Evolutionary conservation across 2,329 filamentous ascomycete species (phyloP), one percentile per base, ranked within the genome.

Genomic region (Aschersonia sp.): DNA sequence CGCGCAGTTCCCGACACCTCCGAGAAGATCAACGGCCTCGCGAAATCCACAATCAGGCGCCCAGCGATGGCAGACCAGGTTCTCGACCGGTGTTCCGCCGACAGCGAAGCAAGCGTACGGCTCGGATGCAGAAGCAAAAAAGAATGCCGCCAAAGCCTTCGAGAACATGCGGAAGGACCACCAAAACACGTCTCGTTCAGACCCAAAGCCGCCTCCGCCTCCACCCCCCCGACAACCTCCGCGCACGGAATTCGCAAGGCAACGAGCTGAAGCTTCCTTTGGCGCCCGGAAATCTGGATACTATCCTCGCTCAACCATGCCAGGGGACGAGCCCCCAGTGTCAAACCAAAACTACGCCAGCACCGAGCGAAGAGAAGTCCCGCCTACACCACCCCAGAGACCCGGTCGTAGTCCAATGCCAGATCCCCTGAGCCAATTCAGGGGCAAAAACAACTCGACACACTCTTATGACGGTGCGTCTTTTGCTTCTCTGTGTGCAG

Each of bases 391-490:
- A 4, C 52, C 49, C 37, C 50, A 48, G 8, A 45, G 45, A 40
- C 47, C 52, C 4, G 45, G 32, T 2, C 44, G 51, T 30, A 45
- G 47, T 53, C 58, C 60, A 10, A 61, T 64, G 52, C 61, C 64
- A n/a, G 71, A 78, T 51, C 72, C 71, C 2, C 55, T 76, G 41
- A 67, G 64, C 29, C 63, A 69, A 45, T 74, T 76, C 49, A 65
- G 66, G 54, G 59, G 64, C 2, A 52, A 51, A 40, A 67, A 71
- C 5, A 60, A 59, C 1, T 65, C 64, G 42, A 48, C 63, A 41
- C 73, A 79, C 50, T 58, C 61, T n/a, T 68, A 76, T n/a, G 67
- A 76, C 47, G 75, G 74, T 53, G 75, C 73, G 5, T 76, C 77
- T 0, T 39, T 9, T 39, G 35, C 8, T 39, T 39, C 35, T 39